Conservation (phyloP, 768 basidiomycete species). For the Auricularia sp. region DNA sequence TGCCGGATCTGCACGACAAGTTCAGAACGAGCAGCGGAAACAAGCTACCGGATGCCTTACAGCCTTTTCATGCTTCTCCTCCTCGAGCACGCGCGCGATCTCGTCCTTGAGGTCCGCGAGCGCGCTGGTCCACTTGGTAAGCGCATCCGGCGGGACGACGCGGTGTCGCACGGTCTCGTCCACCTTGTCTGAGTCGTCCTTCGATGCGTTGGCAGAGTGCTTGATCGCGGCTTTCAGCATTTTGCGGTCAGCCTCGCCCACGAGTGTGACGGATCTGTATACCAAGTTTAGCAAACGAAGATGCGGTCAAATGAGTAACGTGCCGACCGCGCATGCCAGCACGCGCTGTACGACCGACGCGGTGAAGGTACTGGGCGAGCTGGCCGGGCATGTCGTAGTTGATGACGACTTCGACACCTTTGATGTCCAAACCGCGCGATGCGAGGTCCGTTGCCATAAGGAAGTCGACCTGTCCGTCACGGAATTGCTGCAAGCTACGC, state of each 20-base stretch:
- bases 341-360: slow-evolving; percentile 94
- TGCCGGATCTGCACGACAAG: slow-evolving; percentile 48
- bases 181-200: slow-evolving; percentile 57
- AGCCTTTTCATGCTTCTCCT: slow-evolving; percentile 94
- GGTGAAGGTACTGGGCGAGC: slow-evolving; percentile 88
- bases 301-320: slow-evolving; percentile 18
- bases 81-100: slow-evolving; percentile 66
- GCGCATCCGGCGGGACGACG: slow-evolving; percentile 65
- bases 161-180: slow-evolving; percentile 48
- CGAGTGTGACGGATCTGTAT: slow-evolving; percentile 78
- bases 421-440: slow-evolving; percentile 92
- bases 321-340: slow-evolving; percentile 88
- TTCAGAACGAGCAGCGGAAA: not conserved
- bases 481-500: slow-evolving; percentile 74
- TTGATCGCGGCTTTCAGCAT: slow-evolving; percentile 95
- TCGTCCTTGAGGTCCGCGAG: slow-evolving; percentile 66
- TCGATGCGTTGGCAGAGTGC: slow-evolving; percentile 38
- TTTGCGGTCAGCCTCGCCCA: slow-evolving; percentile 92
- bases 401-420: slow-evolving; percentile 93
- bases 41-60: slow-evolving; percentile 27
- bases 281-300: not conserved
- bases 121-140: slow-evolving; percentile 59
- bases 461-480: slow-evolving; percentile 80
- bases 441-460: slow-evolving; percentile 95
- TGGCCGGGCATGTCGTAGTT: slow-evolving; percentile 98